phyloP scores from a whole-genome alignment of 1,139 yeast genomes.

The Komagataea norvegica region DNA sequence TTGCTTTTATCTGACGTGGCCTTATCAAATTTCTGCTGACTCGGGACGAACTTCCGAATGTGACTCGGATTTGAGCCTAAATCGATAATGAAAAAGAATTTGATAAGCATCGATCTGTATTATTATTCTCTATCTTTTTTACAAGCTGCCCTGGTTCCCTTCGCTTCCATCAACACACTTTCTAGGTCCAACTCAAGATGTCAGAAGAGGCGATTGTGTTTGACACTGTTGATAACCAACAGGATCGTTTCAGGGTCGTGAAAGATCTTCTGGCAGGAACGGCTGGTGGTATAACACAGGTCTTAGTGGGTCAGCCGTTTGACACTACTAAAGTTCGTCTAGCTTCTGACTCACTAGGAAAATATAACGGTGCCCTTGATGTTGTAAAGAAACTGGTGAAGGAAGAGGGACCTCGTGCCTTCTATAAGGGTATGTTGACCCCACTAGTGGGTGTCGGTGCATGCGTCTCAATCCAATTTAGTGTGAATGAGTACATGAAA shows the following conservation, averaged over 20 bases:
- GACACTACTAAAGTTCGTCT: constrained; percentile 90
- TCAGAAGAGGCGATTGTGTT: constrained; percentile 23
- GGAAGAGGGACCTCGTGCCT: constrained; percentile 75
- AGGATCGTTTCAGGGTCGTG: constrained; percentile 44
- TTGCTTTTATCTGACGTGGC: too few species aligned
- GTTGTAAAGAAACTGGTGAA: constrained; percentile 65
- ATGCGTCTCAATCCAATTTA: constrained; percentile 80
- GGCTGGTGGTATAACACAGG: constrained; percentile 92
- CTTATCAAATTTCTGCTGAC: too few species aligned
- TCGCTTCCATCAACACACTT: too few species aligned
- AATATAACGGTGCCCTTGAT: constrained; percentile 68
- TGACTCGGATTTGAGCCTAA: too few species aligned
- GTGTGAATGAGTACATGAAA: constrained; percentile 93
- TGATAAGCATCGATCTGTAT: too few species aligned
- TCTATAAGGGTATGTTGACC: constrained; percentile 83
- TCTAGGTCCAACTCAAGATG: too few species aligned
- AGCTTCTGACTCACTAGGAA: constrained; percentile 79
- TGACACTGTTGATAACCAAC: constrained; percentile 16
- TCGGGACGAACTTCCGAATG: too few species aligned
- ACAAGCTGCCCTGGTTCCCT: too few species aligned
- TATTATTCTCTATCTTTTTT: not conserved
- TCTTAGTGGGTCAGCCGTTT: constrained; percentile 92
- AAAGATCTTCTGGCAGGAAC: constrained; percentile 90
- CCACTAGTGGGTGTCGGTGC: constrained; percentile 95
- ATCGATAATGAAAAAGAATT: too few species aligned